A percentile compares a stretch with the other conserved stretches of the same genome.
Conservation (phyloP, 257 asterid genomes). For the Datura wrightii region DNA sequence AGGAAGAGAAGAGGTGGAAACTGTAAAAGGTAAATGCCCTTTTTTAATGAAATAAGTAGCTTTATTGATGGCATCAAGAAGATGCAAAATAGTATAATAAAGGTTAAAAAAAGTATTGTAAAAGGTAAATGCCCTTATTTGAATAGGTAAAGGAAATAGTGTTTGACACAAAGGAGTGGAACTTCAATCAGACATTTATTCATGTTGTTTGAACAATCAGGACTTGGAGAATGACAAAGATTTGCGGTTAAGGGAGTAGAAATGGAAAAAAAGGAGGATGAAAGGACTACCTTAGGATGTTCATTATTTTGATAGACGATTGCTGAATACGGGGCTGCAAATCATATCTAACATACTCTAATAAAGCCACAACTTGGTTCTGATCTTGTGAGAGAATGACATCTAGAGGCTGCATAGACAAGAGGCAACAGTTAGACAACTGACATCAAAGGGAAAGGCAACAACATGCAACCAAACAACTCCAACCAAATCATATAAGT, state of each 20-base stretch:
- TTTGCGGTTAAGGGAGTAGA: background rate
- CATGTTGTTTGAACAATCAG: background rate
- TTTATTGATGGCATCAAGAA: background rate
- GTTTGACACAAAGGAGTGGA: background rate
- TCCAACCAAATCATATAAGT: background rate
- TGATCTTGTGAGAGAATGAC: constrained; percentile 90
- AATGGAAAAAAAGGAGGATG: constrained; percentile 35
- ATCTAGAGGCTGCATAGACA: constrained; percentile 88
- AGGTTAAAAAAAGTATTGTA: background rate
- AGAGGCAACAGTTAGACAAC: constrained; percentile 31
- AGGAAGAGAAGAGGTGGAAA: background rate
- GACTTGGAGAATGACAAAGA: background rate
- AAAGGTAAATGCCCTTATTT: background rate
- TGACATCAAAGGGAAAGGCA: constrained; percentile 8
- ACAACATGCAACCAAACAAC: constrained; percentile 17
- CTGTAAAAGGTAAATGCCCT: constrained; percentile 10
- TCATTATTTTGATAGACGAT: constrained; percentile 85
- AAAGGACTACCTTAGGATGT: constrained; percentile 69
- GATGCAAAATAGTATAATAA: background rate
- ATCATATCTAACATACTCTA: constrained; percentile 94
- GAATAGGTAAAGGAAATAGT: background rate
- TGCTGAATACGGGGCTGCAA: constrained; percentile 80
- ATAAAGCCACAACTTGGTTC: constrained; percentile 75
- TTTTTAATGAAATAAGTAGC: background rate
- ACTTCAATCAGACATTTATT: background rate